phyloP scores from a whole-genome alignment of 345 rosid species.

The Populus alba region DNA sequence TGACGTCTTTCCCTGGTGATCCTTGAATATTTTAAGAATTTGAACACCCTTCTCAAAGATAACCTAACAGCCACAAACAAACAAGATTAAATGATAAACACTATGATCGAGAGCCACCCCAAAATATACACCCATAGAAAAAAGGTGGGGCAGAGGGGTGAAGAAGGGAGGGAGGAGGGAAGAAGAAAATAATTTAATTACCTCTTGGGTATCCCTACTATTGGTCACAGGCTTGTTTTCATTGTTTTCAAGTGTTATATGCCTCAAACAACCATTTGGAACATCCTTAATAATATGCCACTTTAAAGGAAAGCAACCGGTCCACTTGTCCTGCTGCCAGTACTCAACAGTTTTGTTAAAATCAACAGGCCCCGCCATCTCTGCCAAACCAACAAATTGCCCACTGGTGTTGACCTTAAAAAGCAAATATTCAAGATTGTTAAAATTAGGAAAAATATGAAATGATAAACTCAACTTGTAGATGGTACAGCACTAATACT shows the following conservation, averaged over 20 bases:
- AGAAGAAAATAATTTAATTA: slow-evolving; percentile 15
- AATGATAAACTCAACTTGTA: background rate
- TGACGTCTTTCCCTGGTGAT: slow-evolving; percentile 20
- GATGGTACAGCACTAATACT: slow-evolving; percentile 25
- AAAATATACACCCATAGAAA: background rate
- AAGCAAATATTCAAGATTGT: background rate
- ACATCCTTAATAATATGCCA: slow-evolving; percentile 83
- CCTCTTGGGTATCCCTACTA: slow-evolving; percentile 89
- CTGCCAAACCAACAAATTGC: slow-evolving; percentile 78
- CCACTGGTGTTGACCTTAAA: slow-evolving; percentile 84
- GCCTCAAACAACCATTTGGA: slow-evolving; percentile 65
- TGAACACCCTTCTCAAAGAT: slow-evolving; percentile 25
- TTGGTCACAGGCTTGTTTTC: slow-evolving; percentile 83
- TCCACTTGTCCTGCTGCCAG: slow-evolving; percentile 90
- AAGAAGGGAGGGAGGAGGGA: background rate
- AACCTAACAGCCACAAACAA: slow-evolving; percentile 9
- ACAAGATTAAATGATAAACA: background rate
- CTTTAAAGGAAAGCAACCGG: slow-evolving; percentile 73
- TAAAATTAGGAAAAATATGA: background rate
- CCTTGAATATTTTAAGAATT: slow-evolving; percentile 25
- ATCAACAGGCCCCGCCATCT: slow-evolving; percentile 74
- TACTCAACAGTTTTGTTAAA: slow-evolving; percentile 62
- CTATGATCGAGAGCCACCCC: background rate
- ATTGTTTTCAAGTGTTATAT: slow-evolving; percentile 58
- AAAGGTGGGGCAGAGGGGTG: background rate